Evolutionary conservation across 2,329 filamentous ascomycete genomes (phyloP), one percentile per base, ranked within the genome.

Genomic region (Beauveria caledonica): DNA sequence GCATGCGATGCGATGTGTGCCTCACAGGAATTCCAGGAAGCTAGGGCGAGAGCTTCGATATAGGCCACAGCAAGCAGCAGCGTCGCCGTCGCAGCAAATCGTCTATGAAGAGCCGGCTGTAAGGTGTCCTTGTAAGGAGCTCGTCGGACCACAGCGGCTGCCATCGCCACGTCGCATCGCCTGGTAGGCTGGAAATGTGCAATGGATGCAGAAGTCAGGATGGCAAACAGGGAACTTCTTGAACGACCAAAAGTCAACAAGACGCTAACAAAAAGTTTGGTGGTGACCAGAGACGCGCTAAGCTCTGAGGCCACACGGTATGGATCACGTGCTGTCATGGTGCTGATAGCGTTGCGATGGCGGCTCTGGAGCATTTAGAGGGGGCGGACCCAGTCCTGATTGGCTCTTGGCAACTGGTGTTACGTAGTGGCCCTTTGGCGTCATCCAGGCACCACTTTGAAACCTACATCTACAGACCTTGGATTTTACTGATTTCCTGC

Each of bases 71-170:
- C 75, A 10, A 94, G 76, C 15, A 92, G 79, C 64, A 90, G 77
- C 15, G 83, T 80, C 52, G 88, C 88, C 13, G 90, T 91, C 64
- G 86, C 86, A 53, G 88, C 87, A 75, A 97, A 97, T 68, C 92
- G 85, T 68, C 89, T 83, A 74, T 97, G 93, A 64, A 97, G 79
- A 57, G 89, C 87, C 54, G 93, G 92, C 63, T 93, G 95, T 66
- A 97, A 78, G 73, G 95, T 95, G 77, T 96, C 90, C 79, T 91
- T 88, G 76, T 96, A 96, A 53, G 82, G 78, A 68, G 78, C 76
- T 70, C 72, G 82, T 80, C 78, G 85, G 76, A 77, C 80, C 71
- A 74, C 77, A 69, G 74, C 73, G 69, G 71, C 72, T 68, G 80
- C 77, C 80, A 84, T 84, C 54, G 70, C 76, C 68, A 72, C 73